Evolutionary conservation across 208 protist genomes (phyloP), one percentile per base, ranked within the genome.

Genomic region (Acanthamoeba lugdunensis): DNA sequence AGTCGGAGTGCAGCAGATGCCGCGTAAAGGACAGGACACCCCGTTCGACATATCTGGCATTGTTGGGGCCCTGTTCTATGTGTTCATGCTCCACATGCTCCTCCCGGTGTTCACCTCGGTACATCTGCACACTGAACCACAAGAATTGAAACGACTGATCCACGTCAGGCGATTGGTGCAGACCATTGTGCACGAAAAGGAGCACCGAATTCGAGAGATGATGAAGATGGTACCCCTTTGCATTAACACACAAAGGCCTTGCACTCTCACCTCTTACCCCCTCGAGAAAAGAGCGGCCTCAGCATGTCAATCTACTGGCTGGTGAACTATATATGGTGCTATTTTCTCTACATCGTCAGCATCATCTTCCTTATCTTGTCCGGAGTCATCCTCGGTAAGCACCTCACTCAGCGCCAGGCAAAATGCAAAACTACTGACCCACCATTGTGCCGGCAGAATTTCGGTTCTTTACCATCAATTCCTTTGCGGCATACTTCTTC

Each of bases 101-200:
- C 50, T 94, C 11, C 93, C 93, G 4, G 93, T 94, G 13, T 71
- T 92, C 28, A 21, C 56, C 33, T 90, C 65, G 58, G 93, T 93
- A 93, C 33, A 33, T 33, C 33, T 33, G 33, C 33, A 33, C 33
- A 33, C 33, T 33, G 33, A 33, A 33, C 33, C 33, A 33, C 33
- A 33, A 33, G 33, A 33, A 33, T 33, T 33, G 33, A 33, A 33
- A 33, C 33, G 33, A 33, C 33, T 33, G 33, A 33, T 33, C 33
- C 33, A 33, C 33, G 33, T 33, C 33, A 33, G 33, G 33, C 33
- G 33, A 6, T 18, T 18, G 33, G 8, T 21, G 6, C 1, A 93
- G 89, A 81, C 81, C 30, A 95, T 95, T 30, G 94, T 94, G 28
- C 67, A 93, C 33, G 88, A 95, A 33, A 95, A 95, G 61, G 94